phyloP scores from a whole-genome alignment of 441 rosid species.

The Adansonia rubrostipa region DNA sequence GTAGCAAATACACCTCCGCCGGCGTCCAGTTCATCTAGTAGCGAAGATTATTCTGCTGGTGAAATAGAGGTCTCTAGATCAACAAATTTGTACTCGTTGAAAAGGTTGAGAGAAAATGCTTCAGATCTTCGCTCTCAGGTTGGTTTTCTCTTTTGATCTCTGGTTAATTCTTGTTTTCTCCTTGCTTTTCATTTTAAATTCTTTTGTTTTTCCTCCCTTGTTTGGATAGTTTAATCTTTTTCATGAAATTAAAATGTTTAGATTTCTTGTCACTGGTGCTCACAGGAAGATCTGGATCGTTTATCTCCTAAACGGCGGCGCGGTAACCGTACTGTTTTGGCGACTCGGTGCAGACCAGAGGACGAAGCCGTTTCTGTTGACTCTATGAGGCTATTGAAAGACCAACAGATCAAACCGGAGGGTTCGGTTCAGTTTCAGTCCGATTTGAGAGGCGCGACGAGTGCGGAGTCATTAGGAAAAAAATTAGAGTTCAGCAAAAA shows the following conservation, averaged over 20 bases:
- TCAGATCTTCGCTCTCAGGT: constrained; percentile 40
- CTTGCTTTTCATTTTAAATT: not conserved
- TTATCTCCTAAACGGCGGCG: constrained; percentile 24
- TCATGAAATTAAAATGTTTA: not conserved
- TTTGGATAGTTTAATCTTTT: not conserved
- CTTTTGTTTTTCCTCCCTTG: not conserved
- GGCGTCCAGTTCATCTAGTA: constrained; percentile 44
- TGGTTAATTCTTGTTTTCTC: not conserved
- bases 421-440: not conserved
- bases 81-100: constrained; percentile 30
- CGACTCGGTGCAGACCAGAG: constrained; percentile 20
- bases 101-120: constrained; percentile 34
- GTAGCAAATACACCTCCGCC: constrained; percentile 49
- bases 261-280: constrained; percentile 7
- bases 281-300: constrained; percentile 33
- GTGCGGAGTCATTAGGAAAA: not conserved
- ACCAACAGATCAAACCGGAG: constrained; percentile 26
- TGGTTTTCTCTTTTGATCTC: not conserved
- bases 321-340: constrained; percentile 11
- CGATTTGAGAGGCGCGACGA: not conserved
- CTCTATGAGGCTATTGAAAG: constrained; percentile 29
- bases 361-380: constrained; percentile 30
- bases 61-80: constrained; percentile 26
- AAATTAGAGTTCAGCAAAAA: not conserved
- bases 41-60: constrained; percentile 28